phyloP scores from a whole-genome alignment of 2,329 filamentous ascomycete genomes.

The Cercospora sojina region DNA sequence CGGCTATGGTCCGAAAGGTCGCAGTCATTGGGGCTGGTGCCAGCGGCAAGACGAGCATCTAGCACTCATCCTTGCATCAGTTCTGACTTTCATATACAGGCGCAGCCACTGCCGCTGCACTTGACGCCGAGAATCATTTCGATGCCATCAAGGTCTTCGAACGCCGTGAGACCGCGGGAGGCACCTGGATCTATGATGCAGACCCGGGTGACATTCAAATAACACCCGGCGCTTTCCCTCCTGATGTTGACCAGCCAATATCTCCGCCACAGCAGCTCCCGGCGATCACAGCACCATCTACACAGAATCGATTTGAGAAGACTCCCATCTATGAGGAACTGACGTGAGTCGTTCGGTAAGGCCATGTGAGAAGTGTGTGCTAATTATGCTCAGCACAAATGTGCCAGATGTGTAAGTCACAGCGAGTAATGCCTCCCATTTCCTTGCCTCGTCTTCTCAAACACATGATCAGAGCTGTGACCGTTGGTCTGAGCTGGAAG shows the following conservation, averaged over 20 bases:
- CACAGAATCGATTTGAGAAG: slow-evolving; percentile 48
- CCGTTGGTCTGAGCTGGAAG: neutral
- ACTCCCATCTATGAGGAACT: slow-evolving; percentile 55
- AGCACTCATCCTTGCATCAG: slow-evolving; percentile 1
- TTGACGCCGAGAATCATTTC: slow-evolving; percentile 39
- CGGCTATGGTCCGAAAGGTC: slow-evolving; percentile 35
- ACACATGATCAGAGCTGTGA: neutral
- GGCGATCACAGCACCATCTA: slow-evolving; percentile 41
- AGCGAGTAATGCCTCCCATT: neutral
- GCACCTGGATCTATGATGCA: slow-evolving; percentile 52
- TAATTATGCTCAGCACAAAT: slow-evolving; percentile 44
- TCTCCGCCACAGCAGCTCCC: slow-evolving; percentile 48
- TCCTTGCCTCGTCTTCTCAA: neutral
- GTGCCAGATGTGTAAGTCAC: slow-evolving; percentile 49
- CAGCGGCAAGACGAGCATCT: slow-evolving; percentile 18
- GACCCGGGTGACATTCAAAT: slow-evolving; percentile 40
- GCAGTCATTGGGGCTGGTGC: slow-evolving; percentile 38
- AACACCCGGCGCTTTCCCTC: slow-evolving; percentile 48
- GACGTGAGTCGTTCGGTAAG: slow-evolving; percentile 35
- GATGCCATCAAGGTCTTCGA: slow-evolving; percentile 40
- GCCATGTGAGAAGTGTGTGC: neutral
- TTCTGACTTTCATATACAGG: slow-evolving; percentile 25
- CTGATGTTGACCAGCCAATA: slow-evolving; percentile 50
- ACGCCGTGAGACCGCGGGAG: slow-evolving; percentile 38
- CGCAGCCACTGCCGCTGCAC: slow-evolving; percentile 38